Conservation (phyloP, 257 asterid genomes). For the Nicotiana noctiflora region DNA sequence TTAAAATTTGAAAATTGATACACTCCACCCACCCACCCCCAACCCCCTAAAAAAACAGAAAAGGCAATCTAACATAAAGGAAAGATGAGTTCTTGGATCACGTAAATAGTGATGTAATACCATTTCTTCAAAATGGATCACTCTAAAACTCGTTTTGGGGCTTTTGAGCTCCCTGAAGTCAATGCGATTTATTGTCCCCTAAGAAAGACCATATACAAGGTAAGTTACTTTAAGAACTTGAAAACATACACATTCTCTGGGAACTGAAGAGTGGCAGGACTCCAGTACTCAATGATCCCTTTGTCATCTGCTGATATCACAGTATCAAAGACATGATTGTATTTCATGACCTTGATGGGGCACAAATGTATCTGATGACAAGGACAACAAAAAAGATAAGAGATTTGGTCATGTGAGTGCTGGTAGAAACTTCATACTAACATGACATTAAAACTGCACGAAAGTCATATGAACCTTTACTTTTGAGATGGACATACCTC, state of each 20-base stretch:
- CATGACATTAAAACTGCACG: not conserved
- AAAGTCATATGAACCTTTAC: not conserved
- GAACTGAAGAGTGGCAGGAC: constrained; percentile 75
- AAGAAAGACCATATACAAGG: not conserved
- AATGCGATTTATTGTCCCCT: not conserved
- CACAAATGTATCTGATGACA: constrained; percentile 66
- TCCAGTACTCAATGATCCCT: constrained; percentile 97
- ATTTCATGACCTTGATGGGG: constrained; percentile 79
- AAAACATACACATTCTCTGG: constrained; percentile 69
- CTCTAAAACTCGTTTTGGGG: not conserved
- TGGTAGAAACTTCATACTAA: not conserved
- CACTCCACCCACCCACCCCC: not conserved
- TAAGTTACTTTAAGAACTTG: not conserved
- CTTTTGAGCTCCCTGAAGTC: not conserved
- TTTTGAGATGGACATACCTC: constrained; percentile 47
- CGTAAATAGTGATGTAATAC: not conserved
- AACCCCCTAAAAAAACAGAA: too few species aligned
- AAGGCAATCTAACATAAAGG: not conserved
- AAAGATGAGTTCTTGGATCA: not conserved
- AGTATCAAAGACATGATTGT: constrained; percentile 72
- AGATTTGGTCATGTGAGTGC: not conserved
- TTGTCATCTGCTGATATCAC: constrained; percentile 93
- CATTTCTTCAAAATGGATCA: not conserved
- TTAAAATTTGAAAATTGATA: not conserved
- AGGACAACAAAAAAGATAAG: not conserved